These are phyloP conservation scores for Rehmannia glutinosa DNA, from an alignment of 257 asterid species.

Conservation along the genomic window DNA sequence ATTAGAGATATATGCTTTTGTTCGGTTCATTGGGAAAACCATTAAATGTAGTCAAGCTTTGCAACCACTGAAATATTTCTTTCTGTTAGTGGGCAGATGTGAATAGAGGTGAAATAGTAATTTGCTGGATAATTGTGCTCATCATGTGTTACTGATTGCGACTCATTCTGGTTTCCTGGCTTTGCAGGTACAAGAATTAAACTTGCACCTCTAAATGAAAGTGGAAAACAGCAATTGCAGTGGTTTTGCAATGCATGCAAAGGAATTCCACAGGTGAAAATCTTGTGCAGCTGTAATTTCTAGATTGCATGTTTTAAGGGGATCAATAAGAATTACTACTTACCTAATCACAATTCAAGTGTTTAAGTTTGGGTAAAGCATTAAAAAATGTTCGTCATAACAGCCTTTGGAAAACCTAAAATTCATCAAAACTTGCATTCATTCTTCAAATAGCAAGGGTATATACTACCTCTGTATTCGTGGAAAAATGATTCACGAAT, in stretches of 20 bases:
- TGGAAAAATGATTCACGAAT: too few relatives aligned
- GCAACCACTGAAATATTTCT: not conserved
- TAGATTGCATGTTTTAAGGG: not conserved
- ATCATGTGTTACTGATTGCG: not conserved
- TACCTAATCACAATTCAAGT: too few relatives aligned
- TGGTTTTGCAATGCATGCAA: slow-evolving; percentile 90
- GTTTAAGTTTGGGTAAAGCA: too few relatives aligned
- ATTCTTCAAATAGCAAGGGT: too few relatives aligned
- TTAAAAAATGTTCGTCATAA: too few relatives aligned
- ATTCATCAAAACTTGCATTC: too few relatives aligned
- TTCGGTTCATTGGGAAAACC: not conserved
- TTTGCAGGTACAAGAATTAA: slow-evolving; percentile 60
- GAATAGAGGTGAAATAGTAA: not conserved
- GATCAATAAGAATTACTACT: not conserved
- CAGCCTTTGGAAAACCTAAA: too few relatives aligned
- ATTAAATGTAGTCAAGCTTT: not conserved
- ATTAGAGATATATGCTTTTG: not conserved
- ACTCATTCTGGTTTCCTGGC: slow-evolving; percentile 6
- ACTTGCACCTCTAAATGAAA: slow-evolving; percentile 58
- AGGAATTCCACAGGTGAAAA: slow-evolving; percentile 92
- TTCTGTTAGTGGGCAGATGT: not conserved
- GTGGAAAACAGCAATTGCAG: slow-evolving; percentile 63
- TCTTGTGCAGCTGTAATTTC: not conserved
- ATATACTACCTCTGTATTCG: too few relatives aligned
- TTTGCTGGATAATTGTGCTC: not conserved